phyloP scores from a whole-genome alignment of 1,284 basidiomycete genomes.

The Pseudozyma sp. region DNA sequence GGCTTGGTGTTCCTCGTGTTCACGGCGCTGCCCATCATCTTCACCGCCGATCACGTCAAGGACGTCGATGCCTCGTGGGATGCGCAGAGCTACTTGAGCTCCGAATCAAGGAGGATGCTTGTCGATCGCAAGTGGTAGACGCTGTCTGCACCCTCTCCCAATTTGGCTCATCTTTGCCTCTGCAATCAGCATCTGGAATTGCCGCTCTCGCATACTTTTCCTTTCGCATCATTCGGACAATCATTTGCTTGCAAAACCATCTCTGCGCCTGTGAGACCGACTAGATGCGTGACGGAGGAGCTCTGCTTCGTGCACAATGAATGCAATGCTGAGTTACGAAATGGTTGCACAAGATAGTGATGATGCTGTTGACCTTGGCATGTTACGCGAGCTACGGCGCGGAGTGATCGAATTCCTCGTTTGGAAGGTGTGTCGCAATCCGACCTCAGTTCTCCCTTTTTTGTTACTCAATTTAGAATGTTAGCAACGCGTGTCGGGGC shows the following conservation, averaged over 20 bases:
- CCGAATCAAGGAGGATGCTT: conserved; percentile 45
- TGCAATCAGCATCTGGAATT: background rate
- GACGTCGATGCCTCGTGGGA: conserved; percentile 41
- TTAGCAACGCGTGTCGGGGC: conserved; percentile 47
- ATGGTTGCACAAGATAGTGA: no score
- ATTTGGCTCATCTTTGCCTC: no score
- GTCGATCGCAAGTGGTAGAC: conserved; percentile 51
- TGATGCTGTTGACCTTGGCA: no score
- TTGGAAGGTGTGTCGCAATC: conserved; percentile 7
- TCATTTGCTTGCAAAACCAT: no score
- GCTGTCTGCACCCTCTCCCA: no score
- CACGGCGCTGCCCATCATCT: conserved; percentile 58
- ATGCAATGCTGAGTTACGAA: no score
- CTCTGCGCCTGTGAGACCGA: no score
- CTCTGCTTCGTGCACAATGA: no score
- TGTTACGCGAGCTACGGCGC: background rate
- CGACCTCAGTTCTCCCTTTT: background rate
- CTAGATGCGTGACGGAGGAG: no score
- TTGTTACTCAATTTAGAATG: conserved; percentile 3
- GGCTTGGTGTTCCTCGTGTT: conserved; percentile 50
- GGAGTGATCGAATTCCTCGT: conserved; percentile 40
- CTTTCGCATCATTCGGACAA: no score
- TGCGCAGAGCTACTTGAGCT: conserved; percentile 45
- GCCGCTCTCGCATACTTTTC: background rate
- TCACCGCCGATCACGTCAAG: conserved; percentile 49